phyloP scores from a whole-genome alignment of 371 early-diverging fungal genomes.

The Syncephalastrum monosporum region DNA sequence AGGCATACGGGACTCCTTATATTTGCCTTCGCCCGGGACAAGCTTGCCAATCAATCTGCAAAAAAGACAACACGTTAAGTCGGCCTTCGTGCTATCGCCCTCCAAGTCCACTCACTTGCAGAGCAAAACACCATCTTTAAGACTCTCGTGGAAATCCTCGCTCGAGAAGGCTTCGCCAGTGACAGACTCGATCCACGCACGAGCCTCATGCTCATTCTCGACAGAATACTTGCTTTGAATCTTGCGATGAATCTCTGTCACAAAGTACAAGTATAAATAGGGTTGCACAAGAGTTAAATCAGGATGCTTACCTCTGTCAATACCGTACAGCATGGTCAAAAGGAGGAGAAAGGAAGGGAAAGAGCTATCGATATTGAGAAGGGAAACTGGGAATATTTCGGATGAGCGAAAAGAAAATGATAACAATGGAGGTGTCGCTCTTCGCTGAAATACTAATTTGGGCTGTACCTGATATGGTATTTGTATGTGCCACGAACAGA shows the following conservation, averaged over 20 bases:
- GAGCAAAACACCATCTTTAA: constrained; percentile 83
- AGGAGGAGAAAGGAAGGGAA: not conserved
- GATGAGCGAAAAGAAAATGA: too few species aligned
- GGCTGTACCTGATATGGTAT: too few species aligned
- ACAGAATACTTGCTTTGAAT: constrained; percentile 59
- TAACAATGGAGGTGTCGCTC: too few species aligned
- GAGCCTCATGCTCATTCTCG: constrained; percentile 58
- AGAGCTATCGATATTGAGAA: not conserved
- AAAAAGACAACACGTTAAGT: not conserved
- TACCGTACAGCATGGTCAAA: constrained; percentile 16
- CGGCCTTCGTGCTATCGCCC: not conserved
- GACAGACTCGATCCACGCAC: constrained; percentile 65
- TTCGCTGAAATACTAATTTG: too few species aligned
- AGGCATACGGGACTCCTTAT: constrained; percentile 69
- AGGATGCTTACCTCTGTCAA: constrained; percentile 17
- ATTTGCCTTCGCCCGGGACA: constrained; percentile 58
- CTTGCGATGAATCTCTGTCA: constrained; percentile 54
- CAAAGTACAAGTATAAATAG: not conserved
- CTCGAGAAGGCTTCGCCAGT: constrained; percentile 51
- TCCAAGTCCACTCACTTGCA: constrained; percentile 60
- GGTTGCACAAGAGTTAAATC: not conserved
- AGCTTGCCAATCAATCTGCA: constrained; percentile 59
- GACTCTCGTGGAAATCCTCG: constrained; percentile 61
- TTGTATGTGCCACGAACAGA: too few species aligned
- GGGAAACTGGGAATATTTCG: not conserved